phyloP scores from a whole-genome alignment of 305 asterid species.

The Nicotiana rustica region DNA sequence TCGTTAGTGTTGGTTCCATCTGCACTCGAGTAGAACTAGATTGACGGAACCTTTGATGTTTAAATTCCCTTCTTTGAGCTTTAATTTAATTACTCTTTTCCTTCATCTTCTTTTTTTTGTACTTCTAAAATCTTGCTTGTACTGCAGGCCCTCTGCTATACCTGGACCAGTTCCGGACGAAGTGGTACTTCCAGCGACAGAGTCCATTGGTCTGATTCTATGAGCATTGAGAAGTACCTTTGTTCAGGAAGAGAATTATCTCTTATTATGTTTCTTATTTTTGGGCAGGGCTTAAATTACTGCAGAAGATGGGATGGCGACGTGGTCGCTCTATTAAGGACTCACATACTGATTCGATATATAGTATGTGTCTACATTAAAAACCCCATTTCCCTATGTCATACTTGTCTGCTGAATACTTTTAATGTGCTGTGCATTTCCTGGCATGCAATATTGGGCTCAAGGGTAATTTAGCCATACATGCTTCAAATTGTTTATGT shows the following conservation, averaged over 20 bases:
- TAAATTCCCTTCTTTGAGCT: not conserved
- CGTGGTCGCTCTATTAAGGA: conserved; percentile 86
- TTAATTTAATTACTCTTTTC: conserved; percentile 21
- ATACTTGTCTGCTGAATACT: conserved; percentile 27
- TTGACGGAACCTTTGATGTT: conserved; percentile 19
- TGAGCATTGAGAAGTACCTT: not conserved
- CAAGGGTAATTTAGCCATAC: not conserved
- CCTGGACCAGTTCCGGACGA: conserved; percentile 99
- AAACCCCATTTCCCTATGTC: conserved; percentile 9
- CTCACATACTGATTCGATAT: conserved; percentile 58
- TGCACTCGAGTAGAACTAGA: not conserved
- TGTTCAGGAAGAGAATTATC: conserved; percentile 1
- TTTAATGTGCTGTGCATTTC: conserved; percentile 30
- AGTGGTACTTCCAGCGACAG: conserved; percentile 72
- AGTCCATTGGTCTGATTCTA: conserved; percentile 77
- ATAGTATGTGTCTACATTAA: conserved; percentile 55
- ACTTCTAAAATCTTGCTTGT: conserved; percentile 26
- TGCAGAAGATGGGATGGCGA: conserved; percentile 96
- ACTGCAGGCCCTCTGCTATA: conserved; percentile 79
- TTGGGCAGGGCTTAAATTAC: conserved; percentile 76
- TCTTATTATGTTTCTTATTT: conserved; percentile 39
- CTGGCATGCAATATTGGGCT: conserved; percentile 5
- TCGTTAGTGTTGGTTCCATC: conserved; percentile 22
- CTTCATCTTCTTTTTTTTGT: conserved; percentile 1
- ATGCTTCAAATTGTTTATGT: not conserved